Evolutionary conservation across 805 yeast genomes (phyloP).

Genomic region (Nakazawaea ambrosiae): DNA sequence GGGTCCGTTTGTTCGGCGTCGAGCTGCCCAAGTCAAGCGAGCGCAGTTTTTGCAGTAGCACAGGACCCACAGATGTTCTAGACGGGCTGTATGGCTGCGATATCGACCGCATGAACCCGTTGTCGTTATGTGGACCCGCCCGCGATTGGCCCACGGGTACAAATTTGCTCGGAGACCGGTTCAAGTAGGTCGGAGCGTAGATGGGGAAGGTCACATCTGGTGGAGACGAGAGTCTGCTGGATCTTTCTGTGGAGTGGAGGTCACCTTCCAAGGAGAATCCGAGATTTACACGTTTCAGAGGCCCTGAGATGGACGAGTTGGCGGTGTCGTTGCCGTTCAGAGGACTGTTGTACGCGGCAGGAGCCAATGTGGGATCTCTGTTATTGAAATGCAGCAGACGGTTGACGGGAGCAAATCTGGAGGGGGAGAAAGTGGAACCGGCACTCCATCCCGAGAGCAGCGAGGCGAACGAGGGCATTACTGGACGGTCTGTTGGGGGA

Average conservation of each 20-base stretch:
- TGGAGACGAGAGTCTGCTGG: not conserved
- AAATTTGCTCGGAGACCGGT: too few species aligned
- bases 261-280: slow-evolving; percentile 6
- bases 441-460: not conserved
- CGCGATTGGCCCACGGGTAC: too few species aligned
- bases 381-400: too few species aligned
- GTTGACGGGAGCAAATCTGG: not conserved
- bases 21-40: not conserved
- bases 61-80: not conserved
- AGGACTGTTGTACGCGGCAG: too few species aligned
- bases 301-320: too few species aligned
- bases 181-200: not conserved
- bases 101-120: not conserved
- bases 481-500: not conserved
- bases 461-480: slow-evolving; percentile 1
- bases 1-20: slow-evolving; percentile 12
- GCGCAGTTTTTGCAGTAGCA: not conserved
- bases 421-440: not conserved
- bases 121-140: not conserved
- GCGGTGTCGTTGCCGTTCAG: not conserved
- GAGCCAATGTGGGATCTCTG: too few species aligned
- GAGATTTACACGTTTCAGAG: slow-evolving; percentile 7
- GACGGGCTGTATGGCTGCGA: too few species aligned
- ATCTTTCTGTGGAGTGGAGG: not conserved
- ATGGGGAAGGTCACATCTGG: not conserved